A percentile compares a stretch with the other conserved stretches of the same genome.
Evolutionary conservation across 2,329 filamentous ascomycete genomes (phyloP).

Genomic region (Thelonectria olida): DNA sequence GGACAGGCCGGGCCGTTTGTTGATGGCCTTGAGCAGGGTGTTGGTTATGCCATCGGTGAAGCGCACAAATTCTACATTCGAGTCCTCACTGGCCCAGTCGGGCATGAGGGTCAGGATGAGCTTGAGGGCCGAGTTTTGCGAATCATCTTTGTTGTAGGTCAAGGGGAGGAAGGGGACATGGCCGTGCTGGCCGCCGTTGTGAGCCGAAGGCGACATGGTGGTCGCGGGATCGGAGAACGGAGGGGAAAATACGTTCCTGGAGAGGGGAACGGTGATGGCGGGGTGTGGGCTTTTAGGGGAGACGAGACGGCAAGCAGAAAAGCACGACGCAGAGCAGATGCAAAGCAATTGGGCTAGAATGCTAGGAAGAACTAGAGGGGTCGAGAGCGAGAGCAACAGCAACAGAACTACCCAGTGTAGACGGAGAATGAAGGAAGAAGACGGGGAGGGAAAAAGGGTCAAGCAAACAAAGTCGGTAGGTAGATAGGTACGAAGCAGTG

Average conservation of each 20-base stretch:
- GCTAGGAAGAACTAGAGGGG: slow-evolving; percentile 2
- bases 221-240: slow-evolving; percentile 24
- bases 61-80: slow-evolving; percentile 82
- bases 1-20: slow-evolving; percentile 72
- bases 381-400: no score
- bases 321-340: slow-evolving; percentile 8
- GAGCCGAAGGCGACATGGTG: slow-evolving; percentile 47
- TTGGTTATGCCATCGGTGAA: slow-evolving; percentile 99
- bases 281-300: slow-evolving; percentile 10
- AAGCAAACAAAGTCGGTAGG: neutral
- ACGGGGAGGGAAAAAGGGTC: neutral
- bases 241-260: neutral
- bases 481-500: no score
- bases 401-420: slow-evolving; percentile 11
- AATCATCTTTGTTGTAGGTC: slow-evolving; percentile 80
- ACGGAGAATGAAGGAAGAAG: slow-evolving; percentile 6
- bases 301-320: neutral
- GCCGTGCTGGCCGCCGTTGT: slow-evolving; percentile 46
- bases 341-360: slow-evolving; percentile 6
- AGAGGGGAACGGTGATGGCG: slow-evolving; percentile 2
- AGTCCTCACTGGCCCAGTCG: slow-evolving; percentile 79
- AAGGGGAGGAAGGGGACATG: slow-evolving; percentile 74
- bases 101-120: slow-evolving; percentile 84
- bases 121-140: slow-evolving; percentile 79
- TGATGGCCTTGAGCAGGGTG: slow-evolving; percentile 83